Evolutionary conservation across 371 early-diverging fungal genomes (phyloP), one percentile per base, ranked within the genome.

Genomic region (Rhizopus sp.): DNA sequence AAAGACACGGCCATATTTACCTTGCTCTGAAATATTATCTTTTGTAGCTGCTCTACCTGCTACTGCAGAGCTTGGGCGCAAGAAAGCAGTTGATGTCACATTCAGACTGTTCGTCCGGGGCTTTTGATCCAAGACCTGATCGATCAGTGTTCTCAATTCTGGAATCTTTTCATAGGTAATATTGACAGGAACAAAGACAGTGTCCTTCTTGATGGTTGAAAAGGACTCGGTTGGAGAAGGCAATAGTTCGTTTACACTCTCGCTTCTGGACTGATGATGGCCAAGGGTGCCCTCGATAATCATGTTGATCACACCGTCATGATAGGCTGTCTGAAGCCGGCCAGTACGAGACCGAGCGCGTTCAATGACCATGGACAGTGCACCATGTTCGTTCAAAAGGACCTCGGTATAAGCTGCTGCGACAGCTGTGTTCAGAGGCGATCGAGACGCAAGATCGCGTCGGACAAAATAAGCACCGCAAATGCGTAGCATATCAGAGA

Each of bases 141-240:
- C 75, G 7, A 76, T 69, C 32, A 80, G 42, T 3, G 63, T 60
- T 17, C 69, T 63, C n/a, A 80, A 60, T 47, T 77, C 80, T 0
- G 80, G 80, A 10, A 80, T 70, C 45, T 74, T 74, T 50, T 80
- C 80, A 48, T 77, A 77, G 2, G 70, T 80, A 35, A 80, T 75
- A 31, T 80, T 69, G 35, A 80, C 55, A 4, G 80, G 80, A 1
- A 80, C 70, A 32, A 80, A 58, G 0, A 69, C 62, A 0, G 70
- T 73, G 10, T 70, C 68, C 52, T 65, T 69, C 16, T 53, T 44
- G 38, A 37, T 13, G 9, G 57, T 47, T 2, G 53, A 52, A n/a
- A 55, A 57, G 7, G 53, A 47, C 4, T 23, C 44, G 0, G 51
- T 54, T 3, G 48, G 53, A 2, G 39, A 57, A 1, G 62, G 59